A percentile compares a stretch with the other conserved stretches of the same genome.
These are phyloP conservation scores for Cenchrus fungigraminus DNA, from an alignment of 176 grass and related monocot species.

Conservation along the genomic window DNA sequence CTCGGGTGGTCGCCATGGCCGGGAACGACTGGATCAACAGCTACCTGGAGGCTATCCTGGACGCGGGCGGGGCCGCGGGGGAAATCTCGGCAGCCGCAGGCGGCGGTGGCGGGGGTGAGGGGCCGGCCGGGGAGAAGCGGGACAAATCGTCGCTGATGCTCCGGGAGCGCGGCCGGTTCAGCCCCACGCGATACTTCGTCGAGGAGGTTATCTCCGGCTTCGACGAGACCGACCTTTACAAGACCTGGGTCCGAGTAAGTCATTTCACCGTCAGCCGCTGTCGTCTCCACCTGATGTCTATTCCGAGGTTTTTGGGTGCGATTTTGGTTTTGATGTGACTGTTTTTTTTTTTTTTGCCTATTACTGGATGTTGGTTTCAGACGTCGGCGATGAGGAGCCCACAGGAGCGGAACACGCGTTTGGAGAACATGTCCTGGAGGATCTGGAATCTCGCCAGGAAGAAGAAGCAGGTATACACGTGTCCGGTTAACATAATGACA, in stretches of 20 bases:
- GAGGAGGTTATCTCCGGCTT: constrained; percentile 84
- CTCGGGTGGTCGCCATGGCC: constrained; percentile 38
- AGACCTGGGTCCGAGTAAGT: constrained; percentile 72
- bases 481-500: neutral
- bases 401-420: constrained; percentile 63
- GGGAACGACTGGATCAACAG: constrained; percentile 94
- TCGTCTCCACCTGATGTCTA: neutral
- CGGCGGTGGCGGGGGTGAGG: constrained; percentile 2
- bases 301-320: neutral
- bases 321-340: constrained; percentile 4
- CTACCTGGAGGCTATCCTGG: constrained; percentile 70
- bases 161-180: constrained; percentile 65
- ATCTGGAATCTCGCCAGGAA: constrained; percentile 90
- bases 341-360: neutral
- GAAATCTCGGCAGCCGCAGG: constrained; percentile 38
- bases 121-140: constrained; percentile 43
- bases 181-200: constrained; percentile 76
- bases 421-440: constrained; percentile 94
- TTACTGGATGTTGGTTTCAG: constrained; percentile 21
- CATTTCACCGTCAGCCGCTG: neutral
- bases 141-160: constrained; percentile 62
- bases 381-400: constrained; percentile 66
- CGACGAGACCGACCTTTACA: constrained; percentile 81
- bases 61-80: constrained; percentile 42
- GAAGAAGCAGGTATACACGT: constrained; percentile 74